Evolutionary conservation across 2,329 filamentous ascomycete species (phyloP), one percentile per base, ranked within the genome.

Genomic region (Pleomassaria siparia): DNA sequence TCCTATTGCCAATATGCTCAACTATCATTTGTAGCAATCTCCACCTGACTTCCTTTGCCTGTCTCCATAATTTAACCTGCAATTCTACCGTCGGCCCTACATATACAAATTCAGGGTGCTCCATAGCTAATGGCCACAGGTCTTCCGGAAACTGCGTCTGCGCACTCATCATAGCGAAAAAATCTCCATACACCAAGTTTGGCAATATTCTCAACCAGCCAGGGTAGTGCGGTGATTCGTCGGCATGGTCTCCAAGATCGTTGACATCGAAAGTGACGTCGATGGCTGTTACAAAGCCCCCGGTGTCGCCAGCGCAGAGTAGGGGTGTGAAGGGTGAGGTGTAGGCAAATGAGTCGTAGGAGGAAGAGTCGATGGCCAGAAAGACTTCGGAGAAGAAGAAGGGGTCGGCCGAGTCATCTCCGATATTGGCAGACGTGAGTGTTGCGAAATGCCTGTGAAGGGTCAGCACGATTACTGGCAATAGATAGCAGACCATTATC

Each of bases 71-170:
- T 16, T 12, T 20, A 4, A 6, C 32, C 32, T 35, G 32, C 15
- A 18, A n/a, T 12, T 20, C 16, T 12, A 50, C 40, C 33, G 50
- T 54, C 30, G 43, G 51, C 13, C 55, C 55, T 4, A 56, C 53
- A 43, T 56, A 58, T 13, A 54, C 48, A 30, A 45, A 43, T 10
- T 40, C 46, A 18, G 55, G 50, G 46, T 58, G 55, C 36, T 50
- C 4, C 16, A 53, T 44, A 4, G 53, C 55, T 11, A 53, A 22
- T 2, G 53, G 53, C 55, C 55, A 56, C 22, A 58, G 22, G 13
- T 40, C 39, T 12, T 15, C 40, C 11, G 53, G 53, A 9, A 51
- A 29, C 16, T 48, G 15, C 6, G 46, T 35, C 11, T 39, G 25
- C 3, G 43, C 40, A 2, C 50, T 44, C 4, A 58, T 15, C 10